phyloP scores from a whole-genome alignment of 106 monocot genomes.

The Narthecium ossifragum region DNA sequence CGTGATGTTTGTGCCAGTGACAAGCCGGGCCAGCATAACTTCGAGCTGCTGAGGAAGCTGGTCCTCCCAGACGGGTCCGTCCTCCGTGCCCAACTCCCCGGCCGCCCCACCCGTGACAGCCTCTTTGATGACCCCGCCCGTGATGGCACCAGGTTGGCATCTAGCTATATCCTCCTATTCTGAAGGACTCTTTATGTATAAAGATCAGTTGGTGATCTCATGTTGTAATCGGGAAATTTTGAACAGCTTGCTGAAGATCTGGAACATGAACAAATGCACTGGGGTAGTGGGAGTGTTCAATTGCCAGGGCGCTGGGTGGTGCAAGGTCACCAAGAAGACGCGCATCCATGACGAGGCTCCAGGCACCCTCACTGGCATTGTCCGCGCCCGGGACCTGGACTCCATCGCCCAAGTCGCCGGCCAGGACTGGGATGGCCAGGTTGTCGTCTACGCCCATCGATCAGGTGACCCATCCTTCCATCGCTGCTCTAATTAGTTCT shows the following conservation, averaged over 20 bases:
- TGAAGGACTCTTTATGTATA: background rate
- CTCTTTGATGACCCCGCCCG: conserved; percentile 76
- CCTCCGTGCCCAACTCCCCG: conserved; percentile 67
- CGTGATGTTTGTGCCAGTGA: conserved; percentile 33
- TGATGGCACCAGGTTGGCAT: conserved; percentile 40
- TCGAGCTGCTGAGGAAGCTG: conserved; percentile 75
- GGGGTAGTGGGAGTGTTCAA: conserved; percentile 82
- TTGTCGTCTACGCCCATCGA: conserved; percentile 41
- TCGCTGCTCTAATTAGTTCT: no score
- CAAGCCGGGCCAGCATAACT: conserved; percentile 75
- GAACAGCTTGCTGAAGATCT: conserved; percentile 69
- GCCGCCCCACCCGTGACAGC: conserved; percentile 69
- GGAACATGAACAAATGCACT: conserved; percentile 77
- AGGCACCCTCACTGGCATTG: conserved; percentile 47
- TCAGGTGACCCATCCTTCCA: conserved; percentile 27
- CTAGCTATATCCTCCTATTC: no score
- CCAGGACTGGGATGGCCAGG: conserved; percentile 47
- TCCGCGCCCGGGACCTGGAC: conserved; percentile 42
- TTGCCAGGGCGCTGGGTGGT: conserved; percentile 90
- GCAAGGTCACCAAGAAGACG: conserved; percentile 55
- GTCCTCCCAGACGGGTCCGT: conserved; percentile 80
- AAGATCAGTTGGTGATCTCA: background rate
- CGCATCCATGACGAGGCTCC: conserved; percentile 51
- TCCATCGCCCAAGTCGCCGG: conserved; percentile 45
- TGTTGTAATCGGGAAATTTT: background rate